A percentile compares a stretch with the other conserved stretches of the same genome.
These are phyloP conservation scores for Apiospora pterosperma DNA, from an alignment of 2,329 filamentous ascomycete genomes.

Conservation along the genomic window DNA sequence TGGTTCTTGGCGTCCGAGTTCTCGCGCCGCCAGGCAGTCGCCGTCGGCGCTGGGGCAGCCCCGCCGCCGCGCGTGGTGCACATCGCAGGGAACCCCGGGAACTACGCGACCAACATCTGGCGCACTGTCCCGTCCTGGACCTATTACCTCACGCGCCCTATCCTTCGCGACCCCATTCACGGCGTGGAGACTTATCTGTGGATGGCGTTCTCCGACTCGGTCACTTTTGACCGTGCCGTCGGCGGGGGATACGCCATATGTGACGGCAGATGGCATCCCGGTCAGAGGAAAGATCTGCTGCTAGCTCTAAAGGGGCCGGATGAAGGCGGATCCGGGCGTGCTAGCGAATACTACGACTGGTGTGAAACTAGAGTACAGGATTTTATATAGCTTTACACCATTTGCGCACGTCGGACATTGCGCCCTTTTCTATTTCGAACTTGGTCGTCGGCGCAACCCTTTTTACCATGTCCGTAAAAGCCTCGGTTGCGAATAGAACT, in stretches of 20 bases:
- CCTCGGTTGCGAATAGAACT: too few relatives aligned
- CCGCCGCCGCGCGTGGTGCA: slow-evolving; percentile 2
- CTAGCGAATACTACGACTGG: slow-evolving; percentile 17
- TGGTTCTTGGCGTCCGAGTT: slow-evolving; percentile 22
- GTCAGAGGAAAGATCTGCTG: slow-evolving; percentile 17
- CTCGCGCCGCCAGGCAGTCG: slow-evolving; percentile 12
- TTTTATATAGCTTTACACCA: too few relatives aligned
- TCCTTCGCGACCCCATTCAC: slow-evolving; percentile 5
- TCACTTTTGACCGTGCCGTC: slow-evolving; percentile 14
- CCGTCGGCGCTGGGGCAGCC: neutral
- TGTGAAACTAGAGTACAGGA: slow-evolving; percentile 11
- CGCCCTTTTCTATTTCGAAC: too few relatives aligned
- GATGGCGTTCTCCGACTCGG: slow-evolving; percentile 18
- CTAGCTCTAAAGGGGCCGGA: slow-evolving; percentile 10
- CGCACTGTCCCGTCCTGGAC: neutral
- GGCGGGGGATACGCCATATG: slow-evolving; percentile 19
- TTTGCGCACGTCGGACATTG: too few relatives aligned
- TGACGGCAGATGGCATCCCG: slow-evolving; percentile 20
- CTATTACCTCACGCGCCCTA: neutral
- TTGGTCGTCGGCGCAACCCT: too few relatives aligned
- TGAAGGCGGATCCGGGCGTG: slow-evolving; percentile 16
- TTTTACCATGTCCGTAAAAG: too few relatives aligned
- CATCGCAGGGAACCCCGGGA: slow-evolving; percentile 16
- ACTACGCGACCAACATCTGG: slow-evolving; percentile 16
- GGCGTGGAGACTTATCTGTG: slow-evolving; percentile 19